These are phyloP conservation scores for Aureobasidium subglaciale DNA, from an alignment of 2,329 filamentous ascomycete species.

Conservation along the genomic window DNA sequence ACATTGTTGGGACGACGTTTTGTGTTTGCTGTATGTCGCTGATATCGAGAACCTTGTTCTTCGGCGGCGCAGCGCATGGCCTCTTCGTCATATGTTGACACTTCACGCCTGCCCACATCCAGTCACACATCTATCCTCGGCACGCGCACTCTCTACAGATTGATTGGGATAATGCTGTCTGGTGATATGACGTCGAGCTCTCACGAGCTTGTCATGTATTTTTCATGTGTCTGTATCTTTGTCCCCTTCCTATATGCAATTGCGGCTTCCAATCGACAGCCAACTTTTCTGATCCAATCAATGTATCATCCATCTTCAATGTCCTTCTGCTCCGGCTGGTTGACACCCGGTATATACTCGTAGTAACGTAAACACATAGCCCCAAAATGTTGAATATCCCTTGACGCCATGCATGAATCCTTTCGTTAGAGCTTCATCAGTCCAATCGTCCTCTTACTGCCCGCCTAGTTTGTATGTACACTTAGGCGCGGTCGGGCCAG, in stretches of 20 bases:
- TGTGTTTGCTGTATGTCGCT: slow-evolving; percentile 9
- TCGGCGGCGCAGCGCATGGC: background rate
- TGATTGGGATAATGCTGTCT: background rate
- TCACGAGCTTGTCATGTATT: slow-evolving; percentile 9
- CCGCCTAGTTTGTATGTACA: background rate
- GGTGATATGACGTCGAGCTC: slow-evolving; percentile 4
- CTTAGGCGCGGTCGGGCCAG: slow-evolving; percentile 29
- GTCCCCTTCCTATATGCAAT: background rate
- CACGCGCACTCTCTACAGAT: background rate
- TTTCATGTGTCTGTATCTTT: slow-evolving; percentile 11
- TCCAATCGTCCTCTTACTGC: background rate
- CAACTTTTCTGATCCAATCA: slow-evolving; percentile 10
- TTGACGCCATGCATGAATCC: slow-evolving; percentile 10
- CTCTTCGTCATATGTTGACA: background rate
- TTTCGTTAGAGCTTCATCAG: slow-evolving; percentile 14
- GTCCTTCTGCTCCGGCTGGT: slow-evolving; percentile 9
- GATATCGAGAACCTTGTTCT: slow-evolving; percentile 4
- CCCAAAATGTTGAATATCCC: slow-evolving; percentile 14
- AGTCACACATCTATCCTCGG: background rate
- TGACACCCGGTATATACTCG: slow-evolving; percentile 9
- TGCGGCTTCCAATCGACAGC: background rate
- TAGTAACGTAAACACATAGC: slow-evolving; percentile 3
- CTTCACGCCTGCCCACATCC: background rate
- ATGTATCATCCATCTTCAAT: background rate
- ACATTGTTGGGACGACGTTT: slow-evolving; percentile 9